These are phyloP conservation scores for Mariannaea elegans DNA, from an alignment of 2,329 filamentous ascomycete species.

Conservation along the genomic window DNA sequence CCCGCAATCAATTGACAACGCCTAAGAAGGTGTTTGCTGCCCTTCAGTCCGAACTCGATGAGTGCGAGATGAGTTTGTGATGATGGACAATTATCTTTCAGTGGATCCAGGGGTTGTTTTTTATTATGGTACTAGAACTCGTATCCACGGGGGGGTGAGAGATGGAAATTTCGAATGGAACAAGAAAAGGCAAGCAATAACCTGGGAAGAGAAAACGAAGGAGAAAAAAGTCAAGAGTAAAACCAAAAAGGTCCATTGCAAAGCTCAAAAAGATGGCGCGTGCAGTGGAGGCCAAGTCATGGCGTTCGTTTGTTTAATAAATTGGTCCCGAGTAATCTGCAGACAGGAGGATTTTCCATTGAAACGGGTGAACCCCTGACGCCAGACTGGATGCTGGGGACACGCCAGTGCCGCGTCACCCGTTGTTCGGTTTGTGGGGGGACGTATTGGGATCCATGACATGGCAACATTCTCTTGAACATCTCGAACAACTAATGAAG, in stretches of 20 bases:
- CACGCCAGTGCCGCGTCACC: slow-evolving; percentile 24
- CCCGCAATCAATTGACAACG: neutral
- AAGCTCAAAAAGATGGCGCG: neutral
- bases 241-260: neutral
- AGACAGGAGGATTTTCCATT: slow-evolving; percentile 8
- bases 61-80: neutral
- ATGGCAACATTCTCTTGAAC: no score
- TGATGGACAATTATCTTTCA: neutral
- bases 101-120: neutral
- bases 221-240: neutral
- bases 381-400: neutral
- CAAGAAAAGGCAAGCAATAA: neutral
- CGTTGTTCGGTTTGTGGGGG: neutral
- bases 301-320: neutral
- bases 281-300: slow-evolving; percentile 9
- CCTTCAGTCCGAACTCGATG: neutral
- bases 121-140: neutral
- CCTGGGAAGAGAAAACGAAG: neutral
- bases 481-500: no score
- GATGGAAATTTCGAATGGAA: neutral
- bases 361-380: slow-evolving; percentile 15
- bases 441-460: no score
- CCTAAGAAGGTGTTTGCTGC: neutral
- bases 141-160: neutral
- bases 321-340: neutral